These are phyloP conservation scores for Gynandropsis gynandra DNA, from an alignment of 345 rosid species.

Conservation along the genomic window DNA sequence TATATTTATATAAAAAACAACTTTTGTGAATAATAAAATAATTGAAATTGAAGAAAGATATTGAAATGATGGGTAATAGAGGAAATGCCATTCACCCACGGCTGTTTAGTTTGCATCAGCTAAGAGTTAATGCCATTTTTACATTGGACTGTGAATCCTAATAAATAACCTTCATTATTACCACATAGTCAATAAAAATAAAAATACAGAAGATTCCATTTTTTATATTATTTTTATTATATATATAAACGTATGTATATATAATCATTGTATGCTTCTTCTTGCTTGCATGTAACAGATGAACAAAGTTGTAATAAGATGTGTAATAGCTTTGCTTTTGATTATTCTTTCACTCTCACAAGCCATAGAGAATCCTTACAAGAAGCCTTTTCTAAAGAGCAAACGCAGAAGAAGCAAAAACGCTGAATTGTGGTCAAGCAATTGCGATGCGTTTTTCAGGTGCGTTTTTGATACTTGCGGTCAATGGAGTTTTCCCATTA, in stretches of 20 bases:
- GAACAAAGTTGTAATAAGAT: slow-evolving; percentile 14
- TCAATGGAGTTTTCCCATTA: slow-evolving; percentile 27
- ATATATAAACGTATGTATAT: slow-evolving; percentile 14
- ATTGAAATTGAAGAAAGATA: too few relatives aligned
- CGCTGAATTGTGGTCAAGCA: slow-evolving; percentile 9
- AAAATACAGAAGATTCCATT: not conserved
- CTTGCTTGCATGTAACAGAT: slow-evolving; percentile 23
- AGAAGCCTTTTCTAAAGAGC: slow-evolving; percentile 15
- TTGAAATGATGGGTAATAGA: too few relatives aligned
- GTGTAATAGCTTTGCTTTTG: slow-evolving; percentile 23
- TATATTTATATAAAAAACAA: too few relatives aligned
- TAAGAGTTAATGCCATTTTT: slow-evolving; percentile 22
- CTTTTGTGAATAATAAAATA: too few relatives aligned
- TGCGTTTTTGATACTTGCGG: slow-evolving; percentile 26
- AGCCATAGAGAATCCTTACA: slow-evolving; percentile 14
- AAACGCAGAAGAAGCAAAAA: slow-evolving; percentile 16
- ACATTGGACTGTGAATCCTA: slow-evolving; percentile 29
- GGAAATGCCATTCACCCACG: too few relatives aligned
- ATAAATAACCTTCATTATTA: slow-evolving; percentile 23
- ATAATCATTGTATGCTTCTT: not conserved
- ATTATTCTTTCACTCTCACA: slow-evolving; percentile 18
- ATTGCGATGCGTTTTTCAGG: slow-evolving; percentile 24
- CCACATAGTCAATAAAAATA: slow-evolving; percentile 21
- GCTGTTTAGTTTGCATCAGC: slow-evolving; percentile 17
- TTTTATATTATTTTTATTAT: not conserved